Percentiles rank a stretch among this genome's conserved stretches.
Evolutionary conservation across 768 basidiomycete species (phyloP).

Genomic region (Serendipita vermifera): DNA sequence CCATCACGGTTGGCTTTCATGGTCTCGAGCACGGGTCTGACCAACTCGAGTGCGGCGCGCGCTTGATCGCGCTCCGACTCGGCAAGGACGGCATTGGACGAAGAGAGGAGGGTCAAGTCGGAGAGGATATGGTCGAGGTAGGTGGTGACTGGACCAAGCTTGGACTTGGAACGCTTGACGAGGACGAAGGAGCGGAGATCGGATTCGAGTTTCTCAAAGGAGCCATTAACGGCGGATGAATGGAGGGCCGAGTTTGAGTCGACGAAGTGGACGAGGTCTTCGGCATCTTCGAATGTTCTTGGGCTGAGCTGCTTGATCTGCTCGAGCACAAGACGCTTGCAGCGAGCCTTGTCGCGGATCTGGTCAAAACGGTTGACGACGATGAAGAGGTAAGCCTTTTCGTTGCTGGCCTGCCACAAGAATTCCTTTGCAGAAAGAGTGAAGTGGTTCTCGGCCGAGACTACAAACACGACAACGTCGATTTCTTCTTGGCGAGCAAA

Average conservation of each 20-base stretch:
- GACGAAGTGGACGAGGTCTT: conserved; percentile 95
- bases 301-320: conserved; percentile 91
- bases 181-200: conserved; percentile 89
- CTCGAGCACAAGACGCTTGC: conserved; percentile 74
- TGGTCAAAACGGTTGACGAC: conserved; percentile 97
- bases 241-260: conserved; percentile 71
- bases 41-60: conserved; percentile 47
- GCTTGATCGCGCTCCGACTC: conserved; percentile 62
- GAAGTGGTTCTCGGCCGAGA: conserved; percentile 97
- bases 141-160: conserved; percentile 84
- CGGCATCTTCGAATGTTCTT: conserved; percentile 78
- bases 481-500: conserved; percentile 97
- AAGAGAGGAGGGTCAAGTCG: conserved; percentile 78
- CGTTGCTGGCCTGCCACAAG: conserved; percentile 80
- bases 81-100: conserved; percentile 80
- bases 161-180: conserved; percentile 89
- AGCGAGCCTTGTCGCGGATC: conserved; percentile 90
- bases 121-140: conserved; percentile 82
- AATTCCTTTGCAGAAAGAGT: conserved; percentile 93
- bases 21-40: conserved; percentile 76
- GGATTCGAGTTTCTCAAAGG: conserved; percentile 82
- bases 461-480: conserved; percentile 96
- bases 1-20: conserved; percentile 62
- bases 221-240: conserved; percentile 47
- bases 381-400: conserved; percentile 96